Conservation (phyloP, 1,284 basidiomycete species). For the Athelia sp. region DNA sequence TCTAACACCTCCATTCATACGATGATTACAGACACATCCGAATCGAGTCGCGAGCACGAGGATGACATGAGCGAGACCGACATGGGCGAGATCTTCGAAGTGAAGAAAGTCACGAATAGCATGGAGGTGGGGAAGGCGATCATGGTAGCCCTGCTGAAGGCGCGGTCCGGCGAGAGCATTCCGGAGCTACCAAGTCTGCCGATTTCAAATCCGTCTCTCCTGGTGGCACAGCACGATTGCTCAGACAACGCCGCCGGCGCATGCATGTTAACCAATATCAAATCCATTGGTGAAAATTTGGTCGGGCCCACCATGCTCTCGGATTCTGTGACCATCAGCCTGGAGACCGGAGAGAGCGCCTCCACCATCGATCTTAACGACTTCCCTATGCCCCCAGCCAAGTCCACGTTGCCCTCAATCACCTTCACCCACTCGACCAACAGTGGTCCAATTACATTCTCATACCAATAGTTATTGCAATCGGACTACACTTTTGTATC, state of each 20-base stretch:
- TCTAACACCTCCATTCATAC: not conserved
- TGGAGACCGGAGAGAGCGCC: not conserved
- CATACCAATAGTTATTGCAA: not conserved
- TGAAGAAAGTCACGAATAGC: constrained; percentile 1
- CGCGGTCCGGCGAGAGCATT: not conserved
- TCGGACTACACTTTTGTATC: not conserved
- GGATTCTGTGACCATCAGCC: not conserved
- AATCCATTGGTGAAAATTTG: not conserved
- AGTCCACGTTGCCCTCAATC: not conserved
- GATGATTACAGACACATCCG: not conserved
- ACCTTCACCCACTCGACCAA: not conserved
- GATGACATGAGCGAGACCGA: not conserved
- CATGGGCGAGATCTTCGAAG: not conserved
- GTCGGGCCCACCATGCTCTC: not conserved
- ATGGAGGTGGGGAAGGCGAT: not conserved
- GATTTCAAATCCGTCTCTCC: not conserved
- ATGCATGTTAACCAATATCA: not conserved
- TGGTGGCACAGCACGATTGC: no score
- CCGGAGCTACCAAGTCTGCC: not conserved
- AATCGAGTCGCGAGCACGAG: not conserved
- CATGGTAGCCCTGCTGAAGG: not conserved
- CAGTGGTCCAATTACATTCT: not conserved
- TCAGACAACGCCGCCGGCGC: not conserved
- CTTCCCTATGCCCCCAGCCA: not conserved
- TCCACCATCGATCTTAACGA: not conserved